Evolutionary conservation across 495 filamentous ascomycete genomes (phyloP), one percentile per base, ranked within the genome.

Genomic region (Rostrohypoxylon terebratum): DNA sequence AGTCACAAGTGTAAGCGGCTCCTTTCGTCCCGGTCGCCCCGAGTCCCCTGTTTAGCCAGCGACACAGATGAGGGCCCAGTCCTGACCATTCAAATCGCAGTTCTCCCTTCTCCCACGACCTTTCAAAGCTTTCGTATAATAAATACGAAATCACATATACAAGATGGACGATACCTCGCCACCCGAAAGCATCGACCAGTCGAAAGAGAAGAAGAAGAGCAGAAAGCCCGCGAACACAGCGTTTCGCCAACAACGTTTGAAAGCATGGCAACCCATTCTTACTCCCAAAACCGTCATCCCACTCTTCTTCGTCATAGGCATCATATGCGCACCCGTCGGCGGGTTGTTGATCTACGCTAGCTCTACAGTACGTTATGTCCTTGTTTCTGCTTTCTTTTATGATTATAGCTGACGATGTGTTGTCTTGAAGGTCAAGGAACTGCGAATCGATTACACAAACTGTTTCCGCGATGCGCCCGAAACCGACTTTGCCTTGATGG

Each of bases 181-280:
- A 13, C 58, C 62, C 59, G 74, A 63, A 61, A 76, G 69, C 65
- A 65, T 74, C 68, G 77, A 68, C 21, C 75, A 58, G 28, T 36
- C 62, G 67, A 83, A 84, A 74, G 93, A 93, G 84, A 96, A 96
- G 85, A 85, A 89, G 75, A 95, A 94, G 85, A 94, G 86, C 83
- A 90, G 91, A 80, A 89, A 91, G 82, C 94, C 93, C 73, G 92
- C 92, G 77, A 97, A 97, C 84, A 97, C 93, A 59, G 94, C 94
- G 23, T 97, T 97, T 77, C 87, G 94, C 65, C 94, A 97, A 77
- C 94, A 97, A 75, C 88, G 94, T 75, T 77, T 97, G 75, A 96
- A 97, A 81, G 94, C 94, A 80, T 97, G 94, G 94, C 94, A 97
- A 90, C 94, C 94, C 8, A 97, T 97, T 78, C 86, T 97, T 42